Percentiles rank a stretch among this genome's conserved stretches.
Evolutionary conservation across 2,329 filamentous ascomycete species (phyloP).

Genomic region (Amauroascus niger): DNA sequence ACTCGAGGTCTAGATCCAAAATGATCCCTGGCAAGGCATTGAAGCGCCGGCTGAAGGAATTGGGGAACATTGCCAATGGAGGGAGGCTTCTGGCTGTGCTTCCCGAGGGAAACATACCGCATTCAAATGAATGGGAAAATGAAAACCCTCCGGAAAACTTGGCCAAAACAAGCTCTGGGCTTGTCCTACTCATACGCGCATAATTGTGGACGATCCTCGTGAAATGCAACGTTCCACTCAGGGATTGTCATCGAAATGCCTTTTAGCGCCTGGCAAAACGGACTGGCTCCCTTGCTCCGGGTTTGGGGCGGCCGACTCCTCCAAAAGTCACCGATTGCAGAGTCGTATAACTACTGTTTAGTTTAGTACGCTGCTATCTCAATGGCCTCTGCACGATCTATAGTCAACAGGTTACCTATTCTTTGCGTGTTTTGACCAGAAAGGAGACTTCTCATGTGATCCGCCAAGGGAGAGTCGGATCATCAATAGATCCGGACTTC

Average conservation of each 20-base stretch:
- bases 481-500: no score
- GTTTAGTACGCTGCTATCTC: no score
- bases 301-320: not conserved
- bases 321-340: not conserved
- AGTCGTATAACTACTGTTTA: not conserved
- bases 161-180: not conserved
- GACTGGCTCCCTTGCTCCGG: not conserved
- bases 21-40: not conserved
- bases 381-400: no score
- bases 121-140: not conserved
- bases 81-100: not conserved
- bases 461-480: not conserved
- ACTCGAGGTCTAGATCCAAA: not conserved
- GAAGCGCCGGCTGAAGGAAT: not conserved
- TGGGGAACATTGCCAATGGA: not conserved
- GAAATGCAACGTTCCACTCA: conserved; percentile 5
- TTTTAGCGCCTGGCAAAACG: not conserved
- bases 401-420: not conserved
- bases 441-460: not conserved
- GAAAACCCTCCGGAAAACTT: not conserved
- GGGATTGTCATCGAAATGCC: not conserved
- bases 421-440: not conserved
- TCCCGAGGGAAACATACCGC: not conserved
- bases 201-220: not conserved
- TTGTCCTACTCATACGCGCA: not conserved